phyloP scores from a whole-genome alignment of 2,329 filamentous ascomycete genomes.

The Exserohilum rostratum region DNA sequence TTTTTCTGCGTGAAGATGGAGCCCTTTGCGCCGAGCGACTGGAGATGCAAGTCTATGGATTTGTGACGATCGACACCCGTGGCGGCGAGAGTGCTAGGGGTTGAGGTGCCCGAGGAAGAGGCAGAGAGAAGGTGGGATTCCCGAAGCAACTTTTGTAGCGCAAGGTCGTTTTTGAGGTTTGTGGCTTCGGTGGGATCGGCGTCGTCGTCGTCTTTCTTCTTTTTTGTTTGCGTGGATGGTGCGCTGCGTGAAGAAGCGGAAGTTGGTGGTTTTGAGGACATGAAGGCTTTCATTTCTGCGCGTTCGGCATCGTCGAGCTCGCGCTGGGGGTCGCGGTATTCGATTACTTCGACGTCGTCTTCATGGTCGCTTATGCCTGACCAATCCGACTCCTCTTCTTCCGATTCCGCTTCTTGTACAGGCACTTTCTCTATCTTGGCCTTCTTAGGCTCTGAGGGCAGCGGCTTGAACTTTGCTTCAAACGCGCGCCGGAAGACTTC shows the following conservation, averaged over 20 bases:
- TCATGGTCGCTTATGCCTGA: conserved; percentile 61
- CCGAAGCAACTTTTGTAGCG: conserved; percentile 84
- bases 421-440: conserved; percentile 31
- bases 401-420: conserved; percentile 37
- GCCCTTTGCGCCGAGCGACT: conserved; percentile 76
- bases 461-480: conserved; percentile 82
- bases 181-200: conserved; percentile 63
- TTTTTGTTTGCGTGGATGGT: conserved; percentile 8
- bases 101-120: conserved; percentile 53
- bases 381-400: conserved; percentile 62
- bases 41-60: conserved; percentile 82
- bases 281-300: conserved; percentile 77
- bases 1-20: conserved; percentile 79
- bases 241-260: conserved; percentile 30
- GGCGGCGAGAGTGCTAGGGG: conserved; percentile 48
- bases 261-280: conserved; percentile 64
- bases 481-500: conserved; percentile 84
- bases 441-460: conserved; percentile 55
- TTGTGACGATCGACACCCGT: conserved; percentile 77
- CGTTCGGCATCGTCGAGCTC: conserved; percentile 47
- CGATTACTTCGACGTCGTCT: conserved; percentile 51
- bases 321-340: conserved; percentile 42
- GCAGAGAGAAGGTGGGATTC: conserved; percentile 85
- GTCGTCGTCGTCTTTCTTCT: conserved; percentile 25
- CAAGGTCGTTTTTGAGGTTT: conserved; percentile 89